Base-by-base conservation (phyloP, 768 basidiomycete genomes). In the Boletus vinaceobasis region DNA sequence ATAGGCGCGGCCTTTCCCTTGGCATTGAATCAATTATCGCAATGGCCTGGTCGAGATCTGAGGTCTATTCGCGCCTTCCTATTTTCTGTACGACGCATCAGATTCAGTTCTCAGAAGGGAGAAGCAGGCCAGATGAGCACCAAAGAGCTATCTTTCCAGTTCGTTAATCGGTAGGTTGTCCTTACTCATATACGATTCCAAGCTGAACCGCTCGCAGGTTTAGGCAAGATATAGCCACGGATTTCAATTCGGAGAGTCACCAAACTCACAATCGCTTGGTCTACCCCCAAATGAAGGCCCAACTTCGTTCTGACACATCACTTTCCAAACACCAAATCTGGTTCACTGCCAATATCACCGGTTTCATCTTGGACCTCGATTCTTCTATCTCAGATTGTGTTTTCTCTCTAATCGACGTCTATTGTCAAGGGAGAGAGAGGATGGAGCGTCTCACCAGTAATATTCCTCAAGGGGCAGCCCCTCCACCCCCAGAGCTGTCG, bases 1-100 rank as follows among this genome's bases (percentile, higher is more conserved):
- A 77, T 98, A 35, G 94, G 94, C n/a, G 81, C 93, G 4, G 95
- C 93, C 6, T 91, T 98, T 62, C 96, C 96, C 1, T 75, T 98
- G 27, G 80, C 80, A 1, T 77, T 85, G 50, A 80, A 84, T 50
- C 77, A 79, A 50, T 61, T 83, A 33, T 77, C 79, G 29, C 55
- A 60, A 23, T 67, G 72, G 47, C 75, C 72, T 50, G 66, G 66
- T 52, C 70, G 68, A 38, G 77, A 79, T 49, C 71, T 68, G 17
- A 59, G 70, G 9, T 72, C 82, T 32, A 79, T 90, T 32, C 83
- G 85, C 8, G 95, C 95, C 0, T 90, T 98, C 72, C 71, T 98
- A 23, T 87, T 94, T 64, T 88, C 93, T 2, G 83, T 97, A 51
- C 81, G 82, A 55, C 82, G 85, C 0, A 77, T 97, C 50, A 74